A percentile compares a stretch with the other conserved stretches of the same genome.
Evolutionary conservation across 2,329 filamentous ascomycete genomes (phyloP).

Genomic region (Cryphonectria japonica): DNA sequence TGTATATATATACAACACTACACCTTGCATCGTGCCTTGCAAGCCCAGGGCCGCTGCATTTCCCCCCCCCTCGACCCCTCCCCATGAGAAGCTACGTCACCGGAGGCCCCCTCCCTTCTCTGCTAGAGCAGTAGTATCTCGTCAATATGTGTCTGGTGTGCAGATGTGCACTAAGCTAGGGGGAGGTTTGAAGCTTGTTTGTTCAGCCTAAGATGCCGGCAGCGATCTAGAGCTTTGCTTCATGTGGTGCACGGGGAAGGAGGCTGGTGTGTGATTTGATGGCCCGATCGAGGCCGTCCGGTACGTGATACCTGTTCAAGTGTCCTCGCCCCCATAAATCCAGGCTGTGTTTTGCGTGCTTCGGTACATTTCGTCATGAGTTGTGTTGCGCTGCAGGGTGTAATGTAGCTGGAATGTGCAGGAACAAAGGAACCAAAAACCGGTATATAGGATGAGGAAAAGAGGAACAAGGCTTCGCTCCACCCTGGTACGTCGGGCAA

Average conservation of each 20-base stretch:
- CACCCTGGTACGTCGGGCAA: not conserved
- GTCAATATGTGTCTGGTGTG: not conserved
- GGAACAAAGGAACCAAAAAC: not conserved
- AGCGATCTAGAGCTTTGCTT: not conserved
- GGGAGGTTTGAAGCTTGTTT: conserved; percentile 13
- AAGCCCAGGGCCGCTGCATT: not conserved
- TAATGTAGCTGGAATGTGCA: not conserved
- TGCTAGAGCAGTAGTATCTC: not conserved
- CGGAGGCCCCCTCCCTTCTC: conserved; percentile 1
- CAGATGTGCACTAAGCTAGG: not conserved
- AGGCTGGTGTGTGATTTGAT: not conserved
- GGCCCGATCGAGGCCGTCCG: too few relatives aligned
- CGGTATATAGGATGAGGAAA: not conserved
- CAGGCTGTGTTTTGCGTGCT: not conserved
- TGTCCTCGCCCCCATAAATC: not conserved
- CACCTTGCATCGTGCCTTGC: not conserved
- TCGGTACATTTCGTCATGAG: conserved; percentile 1
- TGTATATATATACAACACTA: conserved; percentile 7
- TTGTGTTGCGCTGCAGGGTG: not conserved
- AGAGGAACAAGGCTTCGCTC: not conserved
- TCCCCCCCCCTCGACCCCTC: not conserved
- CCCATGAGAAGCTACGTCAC: conserved; percentile 16
- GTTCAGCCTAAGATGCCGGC: not conserved
- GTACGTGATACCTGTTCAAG: not conserved
- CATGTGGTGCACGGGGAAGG: not conserved